Conservation (phyloP, 306 rosid species). For the Luffa acutangula region DNA sequence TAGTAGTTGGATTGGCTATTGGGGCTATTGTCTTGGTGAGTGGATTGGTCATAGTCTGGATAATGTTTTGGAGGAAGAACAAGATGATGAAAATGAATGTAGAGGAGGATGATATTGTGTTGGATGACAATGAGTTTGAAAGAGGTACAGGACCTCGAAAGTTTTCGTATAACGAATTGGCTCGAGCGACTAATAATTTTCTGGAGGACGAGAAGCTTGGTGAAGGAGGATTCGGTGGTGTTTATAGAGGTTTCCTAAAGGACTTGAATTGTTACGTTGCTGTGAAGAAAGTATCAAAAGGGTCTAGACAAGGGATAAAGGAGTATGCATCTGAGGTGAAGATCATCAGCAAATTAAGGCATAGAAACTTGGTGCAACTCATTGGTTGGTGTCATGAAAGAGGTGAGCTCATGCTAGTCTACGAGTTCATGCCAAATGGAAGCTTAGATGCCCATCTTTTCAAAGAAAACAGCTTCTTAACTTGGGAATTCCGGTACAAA, state of each 20-base stretch:
- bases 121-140: conserved; percentile 3
- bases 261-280: no score
- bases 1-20: not conserved
- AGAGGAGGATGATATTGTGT: not conserved
- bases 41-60: not conserved
- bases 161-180: conserved; percentile 7
- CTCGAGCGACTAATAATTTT: conserved; percentile 1
- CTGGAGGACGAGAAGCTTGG: conserved; percentile 2
- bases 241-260: no score
- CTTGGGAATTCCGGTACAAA: not conserved
- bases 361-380: conserved; percentile 14
- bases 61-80: not conserved
- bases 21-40: not conserved
- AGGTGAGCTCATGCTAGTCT: not conserved
- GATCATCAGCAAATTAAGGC: conserved; percentile 12
- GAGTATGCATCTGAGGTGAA: conserved; percentile 15
- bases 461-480: not conserved
- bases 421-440: conserved; percentile 11
- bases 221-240: conserved; percentile 8
- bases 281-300: conserved; percentile 10
- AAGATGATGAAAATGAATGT: not conserved
- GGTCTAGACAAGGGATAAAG: conserved; percentile 10
- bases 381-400: conserved; percentile 15
- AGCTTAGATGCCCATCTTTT: conserved; percentile 11
- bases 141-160: not conserved